phyloP scores from a whole-genome alignment of 495 filamentous ascomycete species.

The Hypoxylon subgilvum region DNA sequence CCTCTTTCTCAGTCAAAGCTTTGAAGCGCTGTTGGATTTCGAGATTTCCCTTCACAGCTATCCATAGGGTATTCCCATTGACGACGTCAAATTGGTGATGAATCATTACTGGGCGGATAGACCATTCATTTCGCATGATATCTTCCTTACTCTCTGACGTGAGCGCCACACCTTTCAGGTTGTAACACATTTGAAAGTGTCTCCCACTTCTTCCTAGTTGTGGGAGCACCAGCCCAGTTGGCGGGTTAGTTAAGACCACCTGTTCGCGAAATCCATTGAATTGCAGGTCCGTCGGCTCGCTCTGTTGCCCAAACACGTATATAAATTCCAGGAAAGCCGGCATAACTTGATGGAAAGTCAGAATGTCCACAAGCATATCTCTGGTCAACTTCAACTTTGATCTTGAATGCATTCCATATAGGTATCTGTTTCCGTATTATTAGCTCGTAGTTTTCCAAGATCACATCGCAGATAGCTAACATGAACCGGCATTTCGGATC shows the following conservation, averaged over 20 bases:
- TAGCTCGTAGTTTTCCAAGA: too few species aligned
- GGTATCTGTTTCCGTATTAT: not conserved
- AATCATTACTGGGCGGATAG: slow-evolving; percentile 51
- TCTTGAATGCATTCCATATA: slow-evolving; percentile 9
- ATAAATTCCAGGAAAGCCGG: slow-evolving; percentile 53
- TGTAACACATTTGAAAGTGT: slow-evolving; percentile 50
- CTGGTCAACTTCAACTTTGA: slow-evolving; percentile 34
- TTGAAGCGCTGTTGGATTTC: slow-evolving; percentile 45
- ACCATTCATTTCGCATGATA: slow-evolving; percentile 40
- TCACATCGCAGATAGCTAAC: too few species aligned
- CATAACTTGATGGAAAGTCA: slow-evolving; percentile 56
- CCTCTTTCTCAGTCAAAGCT: slow-evolving; percentile 41
- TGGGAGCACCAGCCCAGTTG: slow-evolving; percentile 25
- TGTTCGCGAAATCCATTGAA: slow-evolving; percentile 40
- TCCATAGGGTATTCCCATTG: slow-evolving; percentile 47
- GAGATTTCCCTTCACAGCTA: slow-evolving; percentile 43
- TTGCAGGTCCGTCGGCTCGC: slow-evolving; percentile 19
- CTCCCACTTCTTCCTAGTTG: slow-evolving; percentile 47
- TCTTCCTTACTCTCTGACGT: not conserved
- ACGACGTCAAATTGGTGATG: slow-evolving; percentile 55
- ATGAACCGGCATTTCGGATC: slow-evolving; percentile 16
- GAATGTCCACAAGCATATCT: slow-evolving; percentile 43
- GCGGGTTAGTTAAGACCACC: slow-evolving; percentile 33
- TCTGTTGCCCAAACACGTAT: slow-evolving; percentile 45
- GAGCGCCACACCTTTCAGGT: slow-evolving; percentile 45